phyloP scores from a whole-genome alignment of 345 rosid species.

The Salix koriyanagi region DNA sequence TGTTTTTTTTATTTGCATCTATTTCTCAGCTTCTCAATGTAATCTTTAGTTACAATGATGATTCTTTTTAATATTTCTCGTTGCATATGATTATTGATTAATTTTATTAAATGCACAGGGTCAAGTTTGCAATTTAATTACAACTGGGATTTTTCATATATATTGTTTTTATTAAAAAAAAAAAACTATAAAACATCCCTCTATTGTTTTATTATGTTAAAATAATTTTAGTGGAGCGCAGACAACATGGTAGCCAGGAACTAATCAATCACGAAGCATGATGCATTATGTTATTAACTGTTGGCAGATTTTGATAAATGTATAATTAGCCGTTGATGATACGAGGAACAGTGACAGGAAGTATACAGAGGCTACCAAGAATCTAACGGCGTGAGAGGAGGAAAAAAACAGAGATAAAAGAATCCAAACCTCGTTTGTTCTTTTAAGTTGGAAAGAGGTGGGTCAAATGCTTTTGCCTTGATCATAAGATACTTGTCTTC shows the following conservation, averaged over 20 bases:
- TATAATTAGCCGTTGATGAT: neutral
- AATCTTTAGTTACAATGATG: too few species aligned
- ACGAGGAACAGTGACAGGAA: slow-evolving; percentile 1
- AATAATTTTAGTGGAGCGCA: too few species aligned
- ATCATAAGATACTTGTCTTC: slow-evolving; percentile 12
- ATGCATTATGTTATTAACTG: neutral
- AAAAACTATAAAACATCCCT: too few species aligned
- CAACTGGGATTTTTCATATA: too few species aligned
- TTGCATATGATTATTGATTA: too few species aligned
- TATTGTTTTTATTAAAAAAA: too few species aligned
- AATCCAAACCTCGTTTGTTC: slow-evolving; percentile 19
- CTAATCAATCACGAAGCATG: neutral
- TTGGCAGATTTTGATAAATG: neutral
- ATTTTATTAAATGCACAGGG: too few species aligned
- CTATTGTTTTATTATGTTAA: too few species aligned
- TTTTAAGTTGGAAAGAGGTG: slow-evolving; percentile 35
- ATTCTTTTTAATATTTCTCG: too few species aligned
- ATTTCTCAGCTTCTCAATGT: too few species aligned
- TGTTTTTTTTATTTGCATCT: too few species aligned
- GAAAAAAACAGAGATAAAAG: neutral
- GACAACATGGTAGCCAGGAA: neutral
- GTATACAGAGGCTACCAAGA: neutral
- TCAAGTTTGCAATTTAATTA: too few species aligned
- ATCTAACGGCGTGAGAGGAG: neutral
- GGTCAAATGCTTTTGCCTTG: slow-evolving; percentile 24